Evolutionary conservation across 495 filamentous ascomycete species (phyloP).

Genomic region (Astrothelium subdiscretum): DNA sequence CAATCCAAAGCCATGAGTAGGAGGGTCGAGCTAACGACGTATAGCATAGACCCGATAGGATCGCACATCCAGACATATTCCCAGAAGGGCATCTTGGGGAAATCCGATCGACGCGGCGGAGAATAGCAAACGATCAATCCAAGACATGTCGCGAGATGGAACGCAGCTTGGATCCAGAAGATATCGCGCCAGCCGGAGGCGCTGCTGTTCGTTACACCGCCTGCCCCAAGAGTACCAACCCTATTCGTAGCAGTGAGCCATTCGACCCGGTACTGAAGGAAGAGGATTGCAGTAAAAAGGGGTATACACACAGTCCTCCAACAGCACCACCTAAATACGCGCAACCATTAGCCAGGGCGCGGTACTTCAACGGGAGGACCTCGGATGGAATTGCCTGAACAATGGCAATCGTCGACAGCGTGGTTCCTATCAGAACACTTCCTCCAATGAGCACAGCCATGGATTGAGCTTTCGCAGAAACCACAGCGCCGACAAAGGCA

Average conservation of each 20-base stretch:
- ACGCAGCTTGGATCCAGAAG: constrained; percentile 48
- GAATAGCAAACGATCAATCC: constrained; percentile 42
- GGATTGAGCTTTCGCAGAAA: constrained; percentile 42
- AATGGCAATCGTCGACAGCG: constrained; percentile 41
- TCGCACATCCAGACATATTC: constrained; percentile 41
- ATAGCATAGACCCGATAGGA: constrained; percentile 40
- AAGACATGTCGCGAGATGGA: constrained; percentile 35
- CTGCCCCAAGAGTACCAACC: constrained; percentile 36
- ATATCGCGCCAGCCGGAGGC: constrained; percentile 41
- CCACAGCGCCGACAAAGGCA: constrained; percentile 39
- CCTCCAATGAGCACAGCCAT: constrained; percentile 45
- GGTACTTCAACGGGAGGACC: constrained; percentile 42
- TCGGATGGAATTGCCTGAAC: constrained; percentile 44
- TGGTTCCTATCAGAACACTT: constrained; percentile 42
- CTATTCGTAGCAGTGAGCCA: constrained; percentile 15
- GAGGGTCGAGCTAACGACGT: constrained; percentile 37
- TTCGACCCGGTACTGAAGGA: not conserved
- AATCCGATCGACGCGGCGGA: constrained; percentile 32
- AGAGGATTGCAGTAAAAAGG: not conserved
- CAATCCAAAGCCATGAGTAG: constrained; percentile 42
- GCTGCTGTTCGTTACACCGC: constrained; percentile 38
- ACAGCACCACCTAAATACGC: constrained; percentile 36
- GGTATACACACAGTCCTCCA: constrained; percentile 36
- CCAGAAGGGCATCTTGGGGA: constrained; percentile 31
- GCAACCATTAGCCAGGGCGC: constrained; percentile 42